These are phyloP conservation scores for Penicillium sp. DNA, from an alignment of 2,329 filamentous ascomycete species.

Conservation along the genomic window DNA sequence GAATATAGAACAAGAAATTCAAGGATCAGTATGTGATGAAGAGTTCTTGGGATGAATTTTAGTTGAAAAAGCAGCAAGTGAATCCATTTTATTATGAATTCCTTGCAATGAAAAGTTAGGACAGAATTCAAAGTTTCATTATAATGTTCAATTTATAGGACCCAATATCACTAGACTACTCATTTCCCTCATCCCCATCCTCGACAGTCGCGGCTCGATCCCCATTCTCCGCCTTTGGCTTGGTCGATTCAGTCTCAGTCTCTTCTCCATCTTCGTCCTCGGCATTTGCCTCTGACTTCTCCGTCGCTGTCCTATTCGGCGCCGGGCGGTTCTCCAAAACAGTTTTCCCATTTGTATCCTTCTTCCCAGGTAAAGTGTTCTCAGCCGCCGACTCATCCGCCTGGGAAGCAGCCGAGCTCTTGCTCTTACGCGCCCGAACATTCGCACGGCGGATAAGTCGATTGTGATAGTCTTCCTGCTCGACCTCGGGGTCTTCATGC, in stretches of 20 bases:
- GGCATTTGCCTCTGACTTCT: neutral
- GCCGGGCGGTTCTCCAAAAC: slow-evolving; percentile 12
- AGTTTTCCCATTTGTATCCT: slow-evolving; percentile 21
- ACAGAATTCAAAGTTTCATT: neutral
- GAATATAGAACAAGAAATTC: no score
- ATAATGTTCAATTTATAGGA: neutral
- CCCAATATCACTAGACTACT: neutral
- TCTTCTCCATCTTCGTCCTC: slow-evolving; percentile 14
- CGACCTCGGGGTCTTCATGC: slow-evolving; percentile 36
- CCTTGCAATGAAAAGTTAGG: no score
- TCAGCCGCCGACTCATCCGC: slow-evolving; percentile 28
- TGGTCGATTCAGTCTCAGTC: slow-evolving; percentile 19
- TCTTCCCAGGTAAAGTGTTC: slow-evolving; percentile 7
- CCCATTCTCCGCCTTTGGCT: slow-evolving; percentile 6
- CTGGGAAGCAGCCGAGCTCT: slow-evolving; percentile 11
- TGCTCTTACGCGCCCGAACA: slow-evolving; percentile 15
- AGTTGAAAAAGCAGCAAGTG: no score
- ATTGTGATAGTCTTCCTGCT: slow-evolving; percentile 37
- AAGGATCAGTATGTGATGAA: no score
- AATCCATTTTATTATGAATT: no score
- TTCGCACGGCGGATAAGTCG: slow-evolving; percentile 28
- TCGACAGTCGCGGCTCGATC: slow-evolving; percentile 14
- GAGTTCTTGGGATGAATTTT: no score
- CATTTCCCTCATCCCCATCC: slow-evolving; percentile 8
- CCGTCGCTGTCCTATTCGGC: neutral